Percentiles rank a stretch among this genome's conserved stretches.
phyloP scores from a whole-genome alignment of 1,139 yeast genomes.

The Zygosaccharomyces sapae region DNA sequence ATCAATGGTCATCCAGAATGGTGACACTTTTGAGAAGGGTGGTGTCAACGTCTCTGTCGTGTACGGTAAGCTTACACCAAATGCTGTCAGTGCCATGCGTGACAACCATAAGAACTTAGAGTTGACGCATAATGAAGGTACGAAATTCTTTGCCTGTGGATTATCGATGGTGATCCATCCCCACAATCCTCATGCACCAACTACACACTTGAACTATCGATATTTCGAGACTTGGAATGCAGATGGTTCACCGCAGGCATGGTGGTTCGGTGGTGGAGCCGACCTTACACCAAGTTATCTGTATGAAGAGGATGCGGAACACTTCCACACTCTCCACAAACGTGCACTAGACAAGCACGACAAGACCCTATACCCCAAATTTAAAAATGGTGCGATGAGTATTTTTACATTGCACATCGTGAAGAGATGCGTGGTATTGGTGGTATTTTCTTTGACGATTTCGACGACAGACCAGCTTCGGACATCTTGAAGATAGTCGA shows the following conservation, averaged over 20 bases:
- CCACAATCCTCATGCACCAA: slow-evolving; percentile 91
- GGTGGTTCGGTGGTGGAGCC: slow-evolving; percentile 99
- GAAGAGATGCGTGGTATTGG: slow-evolving; percentile 90
- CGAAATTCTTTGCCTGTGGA: slow-evolving; percentile 84
- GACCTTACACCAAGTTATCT: slow-evolving; percentile 90
- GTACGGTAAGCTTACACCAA: slow-evolving; percentile 80
- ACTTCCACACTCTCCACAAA: slow-evolving; percentile 76
- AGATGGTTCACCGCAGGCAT: slow-evolving; percentile 78
- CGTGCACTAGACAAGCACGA: slow-evolving; percentile 81
- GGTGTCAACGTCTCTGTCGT: slow-evolving; percentile 92
- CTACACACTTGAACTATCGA: slow-evolving; percentile 89
- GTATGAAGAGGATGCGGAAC: slow-evolving; percentile 82
- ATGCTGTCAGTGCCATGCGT: slow-evolving; percentile 81
- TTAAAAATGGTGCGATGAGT: slow-evolving; percentile 95
- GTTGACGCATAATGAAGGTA: slow-evolving; percentile 47
- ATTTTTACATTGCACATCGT: slow-evolving; percentile 83
- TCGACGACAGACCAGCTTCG: slow-evolving; percentile 68
- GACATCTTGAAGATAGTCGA: slow-evolving; percentile 68
- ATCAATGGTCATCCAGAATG: slow-evolving; percentile 85
- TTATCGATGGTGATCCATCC: slow-evolving; percentile 92
- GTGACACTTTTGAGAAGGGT: slow-evolving; percentile 87
- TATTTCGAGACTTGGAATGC: slow-evolving; percentile 88
- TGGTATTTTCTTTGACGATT: slow-evolving; percentile 94
- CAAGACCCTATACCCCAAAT: slow-evolving; percentile 64
- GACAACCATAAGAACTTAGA: slow-evolving; percentile 76